These are phyloP conservation scores for Venturia carpophila DNA, from an alignment of 2,329 filamentous ascomycete species.

Conservation along the genomic window DNA sequence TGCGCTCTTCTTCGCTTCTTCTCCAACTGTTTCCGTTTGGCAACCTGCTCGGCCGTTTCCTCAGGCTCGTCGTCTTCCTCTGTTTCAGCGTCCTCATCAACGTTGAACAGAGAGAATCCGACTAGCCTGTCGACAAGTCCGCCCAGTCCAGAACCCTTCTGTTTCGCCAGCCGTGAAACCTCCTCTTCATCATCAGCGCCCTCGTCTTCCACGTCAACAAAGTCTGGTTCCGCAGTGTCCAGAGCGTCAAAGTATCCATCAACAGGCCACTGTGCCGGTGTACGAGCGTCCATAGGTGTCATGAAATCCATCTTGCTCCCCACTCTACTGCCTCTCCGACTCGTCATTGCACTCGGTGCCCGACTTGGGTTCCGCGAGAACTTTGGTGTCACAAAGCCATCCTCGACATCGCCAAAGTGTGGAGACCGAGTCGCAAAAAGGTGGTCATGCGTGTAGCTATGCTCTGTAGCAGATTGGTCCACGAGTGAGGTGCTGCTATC, in stretches of 20 bases:
- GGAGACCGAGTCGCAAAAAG: neutral
- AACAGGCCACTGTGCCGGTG: neutral
- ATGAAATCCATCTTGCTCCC: slow-evolving; percentile 20
- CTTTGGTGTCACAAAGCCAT: slow-evolving; percentile 20
- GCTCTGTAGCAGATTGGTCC: slow-evolving; percentile 21
- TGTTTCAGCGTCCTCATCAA: slow-evolving; percentile 43
- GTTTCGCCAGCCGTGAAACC: slow-evolving; percentile 43
- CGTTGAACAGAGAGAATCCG: slow-evolving; percentile 49
- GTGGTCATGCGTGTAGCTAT: slow-evolving; percentile 15
- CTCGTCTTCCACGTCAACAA: slow-evolving; percentile 37
- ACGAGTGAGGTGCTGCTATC: slow-evolving; percentile 49
- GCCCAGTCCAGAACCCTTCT: slow-evolving; percentile 46
- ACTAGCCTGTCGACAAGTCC: slow-evolving; percentile 51
- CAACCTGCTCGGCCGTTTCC: slow-evolving; percentile 23
- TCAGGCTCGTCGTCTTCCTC: slow-evolving; percentile 27
- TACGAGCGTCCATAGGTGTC: slow-evolving; percentile 11
- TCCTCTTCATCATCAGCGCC: slow-evolving; percentile 45
- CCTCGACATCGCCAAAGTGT: slow-evolving; percentile 26
- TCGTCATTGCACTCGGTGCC: slow-evolving; percentile 33
- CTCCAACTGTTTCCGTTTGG: slow-evolving; percentile 26
- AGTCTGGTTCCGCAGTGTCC: slow-evolving; percentile 38
- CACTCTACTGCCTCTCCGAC: slow-evolving; percentile 28
- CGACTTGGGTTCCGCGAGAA: slow-evolving; percentile 25
- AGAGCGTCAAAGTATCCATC: slow-evolving; percentile 28
- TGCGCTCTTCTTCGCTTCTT: slow-evolving; percentile 19